Percentiles rank a stretch among this genome's conserved stretches.
Evolutionary conservation across 106 monocot species (phyloP).

Genomic region (Dendrobium catenatum): DNA sequence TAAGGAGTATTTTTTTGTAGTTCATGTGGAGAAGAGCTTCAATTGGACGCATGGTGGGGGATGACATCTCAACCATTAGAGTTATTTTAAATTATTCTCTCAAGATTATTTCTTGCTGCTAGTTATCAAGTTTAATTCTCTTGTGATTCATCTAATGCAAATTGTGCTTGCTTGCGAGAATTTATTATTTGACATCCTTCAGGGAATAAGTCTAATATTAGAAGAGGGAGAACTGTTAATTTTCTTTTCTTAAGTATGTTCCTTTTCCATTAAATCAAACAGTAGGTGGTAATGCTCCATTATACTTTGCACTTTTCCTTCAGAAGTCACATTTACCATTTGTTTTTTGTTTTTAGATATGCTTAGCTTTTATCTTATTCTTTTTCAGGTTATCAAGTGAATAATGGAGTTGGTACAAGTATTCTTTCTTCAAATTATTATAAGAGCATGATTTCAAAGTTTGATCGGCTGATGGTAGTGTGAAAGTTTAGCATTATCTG

Average conservation of each 20-base stretch:
- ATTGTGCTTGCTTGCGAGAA: background rate
- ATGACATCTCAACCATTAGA: too few species aligned
- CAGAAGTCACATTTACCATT: background rate
- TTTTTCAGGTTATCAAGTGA: conserved; percentile 16
- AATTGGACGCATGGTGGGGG: too few species aligned
- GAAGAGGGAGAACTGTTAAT: background rate
- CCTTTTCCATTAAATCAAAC: background rate
- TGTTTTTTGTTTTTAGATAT: background rate
- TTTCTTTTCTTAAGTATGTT: background rate
- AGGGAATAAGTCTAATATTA: background rate
- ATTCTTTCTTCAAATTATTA: conserved; percentile 37
- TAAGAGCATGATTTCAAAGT: conserved; percentile 32
- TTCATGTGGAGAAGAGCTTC: too few species aligned
- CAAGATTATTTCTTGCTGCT: background rate
- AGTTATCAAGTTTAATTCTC: background rate
- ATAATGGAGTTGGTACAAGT: conserved; percentile 26
- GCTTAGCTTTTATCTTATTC: background rate
- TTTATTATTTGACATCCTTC: background rate
- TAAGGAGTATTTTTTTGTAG: too few species aligned
- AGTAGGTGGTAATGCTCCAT: background rate
- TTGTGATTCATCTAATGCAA: background rate
- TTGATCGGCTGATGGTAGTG: conserved; percentile 52
- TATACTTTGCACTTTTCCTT: background rate
- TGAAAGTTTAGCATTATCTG: background rate
- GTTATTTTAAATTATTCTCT: background rate